Evolutionary conservation across 495 filamentous ascomycete species (phyloP).

Genomic region (Durotheca rogersii): DNA sequence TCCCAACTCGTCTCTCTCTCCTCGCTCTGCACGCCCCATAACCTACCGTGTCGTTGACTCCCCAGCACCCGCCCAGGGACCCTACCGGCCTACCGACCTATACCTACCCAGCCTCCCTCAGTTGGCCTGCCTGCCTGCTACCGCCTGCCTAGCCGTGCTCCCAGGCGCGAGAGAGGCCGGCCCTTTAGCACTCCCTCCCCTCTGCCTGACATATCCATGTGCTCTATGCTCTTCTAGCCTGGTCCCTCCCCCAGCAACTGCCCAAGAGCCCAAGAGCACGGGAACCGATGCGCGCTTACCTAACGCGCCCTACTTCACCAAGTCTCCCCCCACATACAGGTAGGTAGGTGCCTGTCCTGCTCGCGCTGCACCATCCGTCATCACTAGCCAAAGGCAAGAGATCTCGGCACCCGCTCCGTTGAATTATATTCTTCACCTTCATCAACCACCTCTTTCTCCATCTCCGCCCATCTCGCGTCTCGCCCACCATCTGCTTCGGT

Average conservation of each 20-base stretch:
- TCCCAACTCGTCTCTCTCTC: no score
- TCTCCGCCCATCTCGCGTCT: not conserved
- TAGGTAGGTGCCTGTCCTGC: no score
- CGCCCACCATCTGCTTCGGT: constrained; percentile 8
- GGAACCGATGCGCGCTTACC: no score
- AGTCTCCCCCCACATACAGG: constrained; percentile 18
- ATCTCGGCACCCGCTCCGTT: constrained; percentile 29
- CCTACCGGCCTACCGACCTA: not conserved
- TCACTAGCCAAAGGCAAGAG: constrained; percentile 25
- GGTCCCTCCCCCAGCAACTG: not conserved
- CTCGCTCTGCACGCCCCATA: no score
- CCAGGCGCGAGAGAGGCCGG: no score
- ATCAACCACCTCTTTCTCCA: not conserved
- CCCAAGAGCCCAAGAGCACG: constrained; percentile 11
- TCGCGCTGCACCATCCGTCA: constrained; percentile 9
- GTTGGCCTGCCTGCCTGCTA: not conserved
- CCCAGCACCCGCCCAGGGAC: no score
- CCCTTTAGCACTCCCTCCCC: no score
- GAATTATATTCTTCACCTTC: constrained; percentile 29
- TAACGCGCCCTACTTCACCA: no score
- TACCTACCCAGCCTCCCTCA: not conserved
- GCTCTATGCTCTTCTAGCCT: no score
- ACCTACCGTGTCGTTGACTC: no score
- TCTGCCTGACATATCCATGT: not conserved
- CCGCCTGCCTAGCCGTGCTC: no score